phyloP scores from a whole-genome alignment of 73 alveolate genomes.

The Effrenium voratum region DNA sequence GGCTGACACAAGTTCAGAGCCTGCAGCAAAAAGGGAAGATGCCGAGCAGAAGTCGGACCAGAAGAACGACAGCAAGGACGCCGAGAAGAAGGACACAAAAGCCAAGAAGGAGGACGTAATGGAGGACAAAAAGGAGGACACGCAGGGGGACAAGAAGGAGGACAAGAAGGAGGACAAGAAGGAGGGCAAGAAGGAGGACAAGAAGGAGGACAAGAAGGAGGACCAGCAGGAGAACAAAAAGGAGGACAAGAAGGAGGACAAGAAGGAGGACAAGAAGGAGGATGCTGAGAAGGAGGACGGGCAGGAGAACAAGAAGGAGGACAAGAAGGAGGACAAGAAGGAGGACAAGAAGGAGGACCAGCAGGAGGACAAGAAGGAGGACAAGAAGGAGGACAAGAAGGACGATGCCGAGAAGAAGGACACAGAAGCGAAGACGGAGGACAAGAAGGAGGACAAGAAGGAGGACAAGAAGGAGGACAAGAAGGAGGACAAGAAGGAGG shows the following conservation, averaged over 20 bases:
- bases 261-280: not conserved
- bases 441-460: not conserved
- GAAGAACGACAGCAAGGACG: not conserved
- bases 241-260: not conserved
- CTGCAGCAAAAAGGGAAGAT: not conserved
- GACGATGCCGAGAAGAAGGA: not conserved
- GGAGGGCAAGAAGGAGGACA: not conserved
- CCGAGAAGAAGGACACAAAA: not conserved
- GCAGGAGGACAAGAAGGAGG: not conserved
- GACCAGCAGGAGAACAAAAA: not conserved
- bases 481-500: not conserved
- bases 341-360: not conserved
- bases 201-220: not conserved
- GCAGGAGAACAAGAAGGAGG: not conserved
- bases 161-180: not conserved
- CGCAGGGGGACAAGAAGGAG: not conserved
- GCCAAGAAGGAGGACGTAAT: not conserved
- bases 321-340: not conserved
- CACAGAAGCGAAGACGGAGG: not conserved
- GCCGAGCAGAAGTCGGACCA: not conserved
- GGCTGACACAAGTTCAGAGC: too few relatives aligned
- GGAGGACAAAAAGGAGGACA: not conserved
- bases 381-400: not conserved
- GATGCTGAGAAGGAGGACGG: not conserved
- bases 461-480: not conserved